phyloP scores from a whole-genome alignment of 164 flowering plant genomes.

The Aristolochia californica region DNA sequence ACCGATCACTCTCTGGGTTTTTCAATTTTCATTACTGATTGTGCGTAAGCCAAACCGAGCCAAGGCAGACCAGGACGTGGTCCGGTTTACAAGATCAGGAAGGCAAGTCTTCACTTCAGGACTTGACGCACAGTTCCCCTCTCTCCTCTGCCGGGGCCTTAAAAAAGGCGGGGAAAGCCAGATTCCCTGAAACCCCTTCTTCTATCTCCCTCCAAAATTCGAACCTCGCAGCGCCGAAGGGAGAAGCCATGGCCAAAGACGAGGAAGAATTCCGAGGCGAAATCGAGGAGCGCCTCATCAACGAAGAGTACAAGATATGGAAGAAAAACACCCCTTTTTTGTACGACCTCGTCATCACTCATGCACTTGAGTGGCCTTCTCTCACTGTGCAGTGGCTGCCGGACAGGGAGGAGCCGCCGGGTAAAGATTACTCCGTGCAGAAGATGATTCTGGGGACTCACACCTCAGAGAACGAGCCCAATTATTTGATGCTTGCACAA shows the following conservation, averaged over 20 bases:
- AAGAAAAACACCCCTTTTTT: constrained; percentile 94
- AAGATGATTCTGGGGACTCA: constrained; percentile 92
- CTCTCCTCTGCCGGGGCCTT: too few relatives aligned
- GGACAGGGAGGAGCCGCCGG: constrained; percentile 79
- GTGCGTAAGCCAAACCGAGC: too few relatives aligned
- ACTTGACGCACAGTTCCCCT: too few relatives aligned
- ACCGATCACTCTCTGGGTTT: too few relatives aligned
- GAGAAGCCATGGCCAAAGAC: constrained; percentile 52
- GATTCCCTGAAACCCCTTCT: background rate
- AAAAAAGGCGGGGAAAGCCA: too few relatives aligned
- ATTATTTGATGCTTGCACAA: constrained; percentile 88
- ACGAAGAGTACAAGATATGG: constrained; percentile 99
- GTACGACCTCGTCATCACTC: constrained; percentile 91
- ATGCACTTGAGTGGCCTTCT: constrained; percentile 97
- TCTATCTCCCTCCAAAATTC: constrained; percentile 2
- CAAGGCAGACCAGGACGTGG: too few relatives aligned
- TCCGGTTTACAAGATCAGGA: too few relatives aligned
- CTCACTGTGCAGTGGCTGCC: constrained; percentile 97
- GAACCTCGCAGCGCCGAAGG: background rate
- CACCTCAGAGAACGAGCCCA: constrained; percentile 93
- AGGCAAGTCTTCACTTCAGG: too few relatives aligned
- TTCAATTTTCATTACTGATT: too few relatives aligned
- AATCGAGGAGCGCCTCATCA: constrained; percentile 77
- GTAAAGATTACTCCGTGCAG: constrained; percentile 87
- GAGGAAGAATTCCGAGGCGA: constrained; percentile 85